phyloP scores from a whole-genome alignment of 75 land plant species.

The Gnetum montanum region DNA sequence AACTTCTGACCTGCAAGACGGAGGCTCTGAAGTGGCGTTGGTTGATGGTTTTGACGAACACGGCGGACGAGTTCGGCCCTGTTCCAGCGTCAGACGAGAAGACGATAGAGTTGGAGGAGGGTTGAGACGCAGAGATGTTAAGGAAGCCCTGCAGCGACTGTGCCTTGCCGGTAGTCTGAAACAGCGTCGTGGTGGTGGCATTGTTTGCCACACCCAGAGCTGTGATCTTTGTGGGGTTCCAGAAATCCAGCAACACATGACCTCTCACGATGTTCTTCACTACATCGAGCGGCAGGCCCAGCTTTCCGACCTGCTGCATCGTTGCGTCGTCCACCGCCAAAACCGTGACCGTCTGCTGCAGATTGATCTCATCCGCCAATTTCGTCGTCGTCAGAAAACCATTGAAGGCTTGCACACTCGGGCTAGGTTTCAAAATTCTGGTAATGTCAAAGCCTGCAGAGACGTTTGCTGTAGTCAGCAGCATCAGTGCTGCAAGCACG shows the following conservation, averaged over 20 bases:
- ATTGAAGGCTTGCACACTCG: conserved; percentile 44
- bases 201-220: no score
- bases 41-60: no score
- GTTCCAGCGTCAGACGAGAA: no score
- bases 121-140: conserved; percentile 70
- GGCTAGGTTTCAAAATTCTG: conserved; percentile 24
- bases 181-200: conserved; percentile 47
- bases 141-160: conserved; percentile 52
- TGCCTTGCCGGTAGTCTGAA: conserved; percentile 67
- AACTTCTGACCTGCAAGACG: no score
- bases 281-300: conserved; percentile 21
- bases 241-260: conserved; percentile 61
- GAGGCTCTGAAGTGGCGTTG: no score
- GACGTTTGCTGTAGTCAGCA: conserved; percentile 33
- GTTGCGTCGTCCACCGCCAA: conserved; percentile 45
- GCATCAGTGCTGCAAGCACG: not conserved
- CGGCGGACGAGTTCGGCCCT: no score
- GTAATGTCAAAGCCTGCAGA: no score
- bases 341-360: conserved; percentile 51
- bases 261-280: conserved; percentile 51
- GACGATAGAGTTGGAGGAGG: no score
- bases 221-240: conserved; percentile 50
- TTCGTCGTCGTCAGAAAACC: conserved; percentile 46
- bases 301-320: conserved; percentile 25
- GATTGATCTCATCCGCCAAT: conserved; percentile 54